A percentile compares a stretch with the other conserved stretches of the same genome.
These are phyloP conservation scores for Aspergillus sclerotioniger DNA, from an alignment of 495 filamentous ascomycete species.

Conservation along the genomic window DNA sequence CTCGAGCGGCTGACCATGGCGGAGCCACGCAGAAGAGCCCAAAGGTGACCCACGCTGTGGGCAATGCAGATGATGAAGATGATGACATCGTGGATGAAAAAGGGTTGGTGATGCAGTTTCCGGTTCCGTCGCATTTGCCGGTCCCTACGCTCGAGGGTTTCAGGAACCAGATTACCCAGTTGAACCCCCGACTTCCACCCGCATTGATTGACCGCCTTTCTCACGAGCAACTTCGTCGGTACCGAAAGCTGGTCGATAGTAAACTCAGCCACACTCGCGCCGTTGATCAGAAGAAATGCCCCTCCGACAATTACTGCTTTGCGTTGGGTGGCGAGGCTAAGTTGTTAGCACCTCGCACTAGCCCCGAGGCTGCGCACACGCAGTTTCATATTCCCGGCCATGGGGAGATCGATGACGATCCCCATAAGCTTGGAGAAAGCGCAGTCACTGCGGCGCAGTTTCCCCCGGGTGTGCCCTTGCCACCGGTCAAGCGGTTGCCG, in stretches of 20 bases:
- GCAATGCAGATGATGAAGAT: slow-evolving; percentile 46
- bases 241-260: slow-evolving; percentile 71
- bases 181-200: slow-evolving; percentile 67
- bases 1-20: slow-evolving; percentile 18
- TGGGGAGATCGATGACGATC: slow-evolving; percentile 61
- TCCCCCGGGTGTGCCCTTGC: slow-evolving; percentile 76
- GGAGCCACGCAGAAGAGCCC: slow-evolving; percentile 5
- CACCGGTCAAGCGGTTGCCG: slow-evolving; percentile 74
- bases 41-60: slow-evolving; percentile 16
- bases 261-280: slow-evolving; percentile 68
- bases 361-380: slow-evolving; percentile 39
- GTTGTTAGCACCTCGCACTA: slow-evolving; percentile 48
- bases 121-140: slow-evolving; percentile 47
- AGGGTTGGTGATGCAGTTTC: slow-evolving; percentile 49
- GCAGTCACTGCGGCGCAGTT: slow-evolving; percentile 69
- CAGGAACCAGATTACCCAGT: slow-evolving; percentile 65
- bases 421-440: slow-evolving; percentile 61
- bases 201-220: slow-evolving; percentile 82
- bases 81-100: slow-evolving; percentile 41
- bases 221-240: slow-evolving; percentile 73
- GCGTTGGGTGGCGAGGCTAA: slow-evolving; percentile 59
- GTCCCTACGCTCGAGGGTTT: slow-evolving; percentile 77
- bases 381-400: slow-evolving; percentile 50
- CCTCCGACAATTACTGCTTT: slow-evolving; percentile 60
- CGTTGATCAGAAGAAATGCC: slow-evolving; percentile 53